phyloP scores from a whole-genome alignment of 805 yeast species.

The Ogataea dorogensis region DNA sequence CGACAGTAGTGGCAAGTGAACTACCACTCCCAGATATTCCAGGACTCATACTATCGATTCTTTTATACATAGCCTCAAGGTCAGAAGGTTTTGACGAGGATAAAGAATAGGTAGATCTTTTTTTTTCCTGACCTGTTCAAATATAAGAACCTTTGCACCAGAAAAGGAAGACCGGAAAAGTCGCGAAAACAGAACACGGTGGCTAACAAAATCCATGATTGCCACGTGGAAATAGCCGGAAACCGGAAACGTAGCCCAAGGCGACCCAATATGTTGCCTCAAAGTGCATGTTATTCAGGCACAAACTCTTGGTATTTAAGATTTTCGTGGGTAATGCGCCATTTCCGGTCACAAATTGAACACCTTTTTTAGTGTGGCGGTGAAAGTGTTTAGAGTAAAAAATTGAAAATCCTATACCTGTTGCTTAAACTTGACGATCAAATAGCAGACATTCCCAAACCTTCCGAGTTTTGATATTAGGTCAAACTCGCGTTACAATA shows the following conservation, averaged over 20 bases:
- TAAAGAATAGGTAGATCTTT: not conserved
- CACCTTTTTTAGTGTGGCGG: constrained; percentile 1
- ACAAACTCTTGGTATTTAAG: too few species aligned
- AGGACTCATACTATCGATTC: constrained; percentile 18
- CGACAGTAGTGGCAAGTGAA: constrained; percentile 7
- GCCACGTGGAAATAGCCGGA: constrained; percentile 6
- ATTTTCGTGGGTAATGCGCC: too few species aligned
- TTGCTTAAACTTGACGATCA: not conserved
- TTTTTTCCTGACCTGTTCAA: constrained; percentile 13
- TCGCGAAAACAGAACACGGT: constrained; percentile 9
- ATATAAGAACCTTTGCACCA: constrained; percentile 7
- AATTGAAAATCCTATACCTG: constrained; percentile 1
- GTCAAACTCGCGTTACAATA: not conserved
- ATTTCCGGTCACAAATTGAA: constrained; percentile 1
- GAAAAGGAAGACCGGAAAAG: constrained; percentile 4
- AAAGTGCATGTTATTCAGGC: not conserved
- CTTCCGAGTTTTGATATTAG: not conserved
- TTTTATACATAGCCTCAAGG: constrained; percentile 16
- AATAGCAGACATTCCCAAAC: not conserved
- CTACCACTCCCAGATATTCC: constrained; percentile 6
- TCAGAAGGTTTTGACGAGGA: not conserved
- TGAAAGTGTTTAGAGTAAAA: not conserved
- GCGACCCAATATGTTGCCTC: not conserved
- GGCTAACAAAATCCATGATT: not conserved
- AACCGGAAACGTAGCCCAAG: not conserved